These are phyloP conservation scores for Populus alba DNA, from an alignment of 345 rosid genomes.

Conservation along the genomic window DNA sequence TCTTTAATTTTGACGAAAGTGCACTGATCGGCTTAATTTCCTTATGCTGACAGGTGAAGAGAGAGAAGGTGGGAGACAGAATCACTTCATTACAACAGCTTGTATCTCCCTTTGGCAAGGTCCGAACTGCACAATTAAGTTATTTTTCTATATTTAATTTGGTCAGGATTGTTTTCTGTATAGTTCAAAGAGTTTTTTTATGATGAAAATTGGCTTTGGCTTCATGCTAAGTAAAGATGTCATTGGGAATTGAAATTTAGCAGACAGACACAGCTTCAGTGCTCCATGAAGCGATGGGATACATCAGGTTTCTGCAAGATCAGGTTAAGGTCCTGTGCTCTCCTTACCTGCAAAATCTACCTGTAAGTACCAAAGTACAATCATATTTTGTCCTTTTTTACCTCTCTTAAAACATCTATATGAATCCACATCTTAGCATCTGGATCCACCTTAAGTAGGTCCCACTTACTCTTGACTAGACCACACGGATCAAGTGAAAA, in stretches of 20 bases:
- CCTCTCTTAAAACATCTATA: neutral
- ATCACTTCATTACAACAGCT: conserved; percentile 74
- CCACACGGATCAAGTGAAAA: neutral
- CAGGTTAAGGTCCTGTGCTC: conserved; percentile 85
- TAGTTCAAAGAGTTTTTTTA: neutral
- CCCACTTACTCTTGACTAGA: neutral
- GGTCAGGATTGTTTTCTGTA: neutral
- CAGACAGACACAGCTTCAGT: conserved; percentile 98
- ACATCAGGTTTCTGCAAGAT: conserved; percentile 85
- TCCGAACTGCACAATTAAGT: conserved; percentile 5
- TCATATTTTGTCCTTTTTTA: neutral
- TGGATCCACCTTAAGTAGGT: neutral
- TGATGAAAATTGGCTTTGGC: neutral
- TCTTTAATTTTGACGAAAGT: neutral
- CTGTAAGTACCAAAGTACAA: conserved; percentile 25
- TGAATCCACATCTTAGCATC: neutral
- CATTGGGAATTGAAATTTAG: conserved; percentile 17
- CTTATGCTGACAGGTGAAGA: conserved; percentile 38
- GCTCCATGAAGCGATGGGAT: conserved; percentile 95
- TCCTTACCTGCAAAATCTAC: conserved; percentile 63
- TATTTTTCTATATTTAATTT: neutral
- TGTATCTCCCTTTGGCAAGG: conserved; percentile 96
- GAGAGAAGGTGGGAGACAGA: conserved; percentile 78
- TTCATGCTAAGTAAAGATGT: neutral
- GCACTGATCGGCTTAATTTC: neutral